phyloP scores from a whole-genome alignment of 2,329 filamentous ascomycete species.

The Bipolaris zeicola region DNA sequence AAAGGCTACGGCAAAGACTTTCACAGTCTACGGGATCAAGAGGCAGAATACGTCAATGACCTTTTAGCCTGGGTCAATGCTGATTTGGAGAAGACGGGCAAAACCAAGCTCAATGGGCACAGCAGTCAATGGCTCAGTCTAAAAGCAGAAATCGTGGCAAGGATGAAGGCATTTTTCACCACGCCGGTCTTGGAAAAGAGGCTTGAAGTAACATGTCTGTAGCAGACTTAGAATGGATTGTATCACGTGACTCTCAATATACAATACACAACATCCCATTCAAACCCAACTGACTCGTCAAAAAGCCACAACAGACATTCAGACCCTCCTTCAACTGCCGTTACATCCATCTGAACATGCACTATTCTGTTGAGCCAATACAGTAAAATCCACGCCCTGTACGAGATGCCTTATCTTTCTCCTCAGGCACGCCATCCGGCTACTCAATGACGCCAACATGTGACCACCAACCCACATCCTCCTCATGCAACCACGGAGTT shows the following conservation, averaged over 20 bases:
- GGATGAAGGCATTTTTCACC: conserved; percentile 40
- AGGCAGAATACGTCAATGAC: conserved; percentile 50
- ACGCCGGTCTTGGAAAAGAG: background rate
- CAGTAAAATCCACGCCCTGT: background rate
- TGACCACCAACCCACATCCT: background rate
- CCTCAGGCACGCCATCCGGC: conserved; percentile 8
- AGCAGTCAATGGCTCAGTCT: conserved; percentile 44
- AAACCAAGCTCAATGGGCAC: conserved; percentile 41
- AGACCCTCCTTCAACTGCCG: no score
- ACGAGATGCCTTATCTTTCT: background rate
- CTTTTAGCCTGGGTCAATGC: conserved; percentile 49
- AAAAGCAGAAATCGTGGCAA: conserved; percentile 40
- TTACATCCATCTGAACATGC: no score
- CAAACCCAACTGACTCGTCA: background rate
- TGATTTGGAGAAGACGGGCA: conserved; percentile 28
- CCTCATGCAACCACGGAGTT: background rate
- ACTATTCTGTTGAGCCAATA: background rate
- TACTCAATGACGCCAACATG: conserved; percentile 9
- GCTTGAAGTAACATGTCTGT: conserved; percentile 18
- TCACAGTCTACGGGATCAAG: conserved; percentile 51
- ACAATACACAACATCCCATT: no score
- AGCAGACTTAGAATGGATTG: background rate
- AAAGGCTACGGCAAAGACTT: conserved; percentile 54
- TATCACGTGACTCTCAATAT: background rate
- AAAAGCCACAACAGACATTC: no score